Percentiles rank a stretch among this genome's conserved stretches.
These are phyloP conservation scores for Mycena sanguinolenta DNA, from an alignment of 768 basidiomycete genomes.

Conservation along the genomic window DNA sequence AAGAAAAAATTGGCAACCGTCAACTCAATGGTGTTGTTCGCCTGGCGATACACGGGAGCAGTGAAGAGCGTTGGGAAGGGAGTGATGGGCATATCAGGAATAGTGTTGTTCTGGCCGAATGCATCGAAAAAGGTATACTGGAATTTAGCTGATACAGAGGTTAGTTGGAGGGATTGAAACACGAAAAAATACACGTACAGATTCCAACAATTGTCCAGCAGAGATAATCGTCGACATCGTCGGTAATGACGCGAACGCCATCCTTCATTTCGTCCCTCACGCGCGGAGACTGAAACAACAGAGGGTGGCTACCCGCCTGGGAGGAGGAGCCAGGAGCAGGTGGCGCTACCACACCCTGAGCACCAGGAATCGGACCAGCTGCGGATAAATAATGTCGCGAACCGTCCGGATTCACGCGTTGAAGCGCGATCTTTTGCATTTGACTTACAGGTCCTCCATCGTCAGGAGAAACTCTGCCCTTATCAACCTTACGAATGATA, in stretches of 20 bases:
- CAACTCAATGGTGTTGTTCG: slow-evolving; percentile 82
- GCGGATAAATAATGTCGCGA: slow-evolving; percentile 91
- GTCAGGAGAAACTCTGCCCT: slow-evolving; percentile 87
- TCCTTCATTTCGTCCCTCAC: slow-evolving; percentile 88
- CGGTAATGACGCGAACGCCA: slow-evolving; percentile 79
- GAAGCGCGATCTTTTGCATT: slow-evolving; percentile 96
- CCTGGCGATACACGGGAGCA: slow-evolving; percentile 79
- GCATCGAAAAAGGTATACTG: slow-evolving; percentile 96
- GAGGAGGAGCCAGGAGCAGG: slow-evolving; percentile 82
- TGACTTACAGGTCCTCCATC: slow-evolving; percentile 95
- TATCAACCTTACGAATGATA: slow-evolving; percentile 93
- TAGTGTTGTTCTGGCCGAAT: slow-evolving; percentile 81
- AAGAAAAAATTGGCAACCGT: slow-evolving; percentile 93
- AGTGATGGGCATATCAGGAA: slow-evolving; percentile 86
- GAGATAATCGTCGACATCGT: slow-evolving; percentile 94
- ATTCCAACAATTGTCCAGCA: slow-evolving; percentile 98
- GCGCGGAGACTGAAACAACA: slow-evolving; percentile 84
- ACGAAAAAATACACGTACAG: slow-evolving; percentile 69
- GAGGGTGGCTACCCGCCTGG: slow-evolving; percentile 84
- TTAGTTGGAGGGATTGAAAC: slow-evolving; percentile 34
- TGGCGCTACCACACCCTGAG: slow-evolving; percentile 75
- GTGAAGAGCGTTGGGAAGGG: slow-evolving; percentile 92
- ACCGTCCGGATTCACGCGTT: slow-evolving; percentile 85
- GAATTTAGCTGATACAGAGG: slow-evolving; percentile 76
- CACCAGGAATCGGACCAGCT: slow-evolving; percentile 85